A percentile compares a stretch with the other conserved stretches of the same genome.
Conservation (phyloP, 805 yeast genomes). For the Phaffomyces thermotolerans region DNA sequence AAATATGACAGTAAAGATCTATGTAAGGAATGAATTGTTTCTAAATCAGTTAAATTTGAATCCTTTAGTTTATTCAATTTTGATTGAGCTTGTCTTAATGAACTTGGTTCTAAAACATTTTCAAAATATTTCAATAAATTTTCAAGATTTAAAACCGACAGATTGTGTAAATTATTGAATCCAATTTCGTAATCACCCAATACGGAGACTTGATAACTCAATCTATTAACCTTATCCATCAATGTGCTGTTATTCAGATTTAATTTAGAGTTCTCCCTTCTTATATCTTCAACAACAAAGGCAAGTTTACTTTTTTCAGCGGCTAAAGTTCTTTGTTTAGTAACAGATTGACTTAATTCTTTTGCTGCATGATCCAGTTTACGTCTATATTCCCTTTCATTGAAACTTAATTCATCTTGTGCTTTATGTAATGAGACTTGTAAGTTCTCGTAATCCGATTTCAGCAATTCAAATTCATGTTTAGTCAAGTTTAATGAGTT, state of each 20-base stretch:
- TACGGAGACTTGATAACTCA: conserved; percentile 20
- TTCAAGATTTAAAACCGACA: conserved; percentile 40
- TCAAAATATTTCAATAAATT: conserved; percentile 44
- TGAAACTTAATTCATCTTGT: conserved; percentile 21
- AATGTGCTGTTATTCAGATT: conserved; percentile 31
- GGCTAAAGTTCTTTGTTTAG: conserved; percentile 35
- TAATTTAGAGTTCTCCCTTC: conserved; percentile 31
- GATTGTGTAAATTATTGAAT: conserved; percentile 33
- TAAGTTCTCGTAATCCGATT: conserved; percentile 21
- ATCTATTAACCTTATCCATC: conserved; percentile 31
- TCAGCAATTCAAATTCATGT: conserved; percentile 15
- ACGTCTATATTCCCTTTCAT: conserved; percentile 25
- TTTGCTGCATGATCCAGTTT: conserved; percentile 29
- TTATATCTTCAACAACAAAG: conserved; percentile 32
- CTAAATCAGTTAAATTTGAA: conserved; percentile 17
- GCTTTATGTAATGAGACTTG: conserved; percentile 18
- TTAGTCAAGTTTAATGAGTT: conserved; percentile 8
- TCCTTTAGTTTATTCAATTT: conserved; percentile 39
- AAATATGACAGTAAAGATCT: conserved; percentile 47
- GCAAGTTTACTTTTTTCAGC: conserved; percentile 39
- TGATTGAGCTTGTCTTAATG: conserved; percentile 50
- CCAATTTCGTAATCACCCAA: conserved; percentile 32
- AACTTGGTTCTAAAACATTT: conserved; percentile 48
- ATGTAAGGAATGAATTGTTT: conserved; percentile 24
- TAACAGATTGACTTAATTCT: conserved; percentile 34